Evolutionary conservation across 2,329 filamentous ascomycete species (phyloP), one percentile per base, ranked within the genome.

Genomic region (Graphiopsis chlorocephala): DNA sequence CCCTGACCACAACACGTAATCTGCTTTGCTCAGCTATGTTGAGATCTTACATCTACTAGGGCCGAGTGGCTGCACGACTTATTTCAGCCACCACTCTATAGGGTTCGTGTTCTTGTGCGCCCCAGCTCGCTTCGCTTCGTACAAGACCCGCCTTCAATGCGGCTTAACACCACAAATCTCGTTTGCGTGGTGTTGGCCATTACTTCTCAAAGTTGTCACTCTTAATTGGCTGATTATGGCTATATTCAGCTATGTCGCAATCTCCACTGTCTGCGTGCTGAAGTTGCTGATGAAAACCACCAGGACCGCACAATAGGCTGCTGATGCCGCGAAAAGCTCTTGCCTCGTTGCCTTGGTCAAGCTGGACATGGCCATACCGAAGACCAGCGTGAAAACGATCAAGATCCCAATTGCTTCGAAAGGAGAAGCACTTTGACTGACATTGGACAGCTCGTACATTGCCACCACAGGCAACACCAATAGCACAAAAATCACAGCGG

Each of bases 221-320:
- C 11, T 20, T 20, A 6, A 4, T 12, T 45, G 8, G n/a, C n/a
- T n/a, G 3, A 20, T 7, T 20, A 45, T 4, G 17, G 7, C 17
- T 53, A n/a, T 6, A 20, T 28, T 31, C 10, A 20, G 8, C 4
- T 17, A 31, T n/a, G 31, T 8, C 26, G 50, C 50, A 53, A 53
- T 53, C 50, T 53, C 50, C 10, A 58, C 33, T 2, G 55, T 58
- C 56, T 69, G 68, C 3, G 53, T 52, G 20, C 60, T 52, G 45
- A 71, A 69, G 50, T 72, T 72, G n/a, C 68, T 61, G 23, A 71
- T 69, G 64, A 73, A 73, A 2, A 72, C 71, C 8, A 73, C 70
- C 11, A 72, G 48, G 1, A 73, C 70, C 8, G 68, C 71, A 57
- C 67, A 69, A 50, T 72, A 73, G 4, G 71, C 67, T 28, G 70